Evolutionary conservation across 2,329 filamentous ascomycete genomes (phyloP), one percentile per base, ranked within the genome.

Genomic region (Alternaria sp.): DNA sequence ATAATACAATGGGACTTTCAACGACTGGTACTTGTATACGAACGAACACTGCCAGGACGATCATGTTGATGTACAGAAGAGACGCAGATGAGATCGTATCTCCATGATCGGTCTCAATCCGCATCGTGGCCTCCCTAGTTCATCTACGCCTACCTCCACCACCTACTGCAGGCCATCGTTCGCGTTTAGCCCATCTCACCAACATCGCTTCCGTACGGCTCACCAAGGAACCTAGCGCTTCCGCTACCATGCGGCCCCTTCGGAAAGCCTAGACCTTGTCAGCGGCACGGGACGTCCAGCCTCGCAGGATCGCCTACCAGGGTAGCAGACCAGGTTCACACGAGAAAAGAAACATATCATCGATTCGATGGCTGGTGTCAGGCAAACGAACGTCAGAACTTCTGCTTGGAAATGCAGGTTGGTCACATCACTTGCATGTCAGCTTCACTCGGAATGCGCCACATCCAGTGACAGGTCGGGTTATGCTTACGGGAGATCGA

Each of bases 251-350:
- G 46, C 37, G 56, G 55, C 12, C 55, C 25, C 28, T 33, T 25
- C 23, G 21, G 21, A 44, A 33, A 53, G 33, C 55, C 28, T 25
- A 14, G 28, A 25, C 33, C 46, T 25, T 25, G 20, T 46, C 56
- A 43, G 46, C 56, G 56, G 56, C n/a, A 51, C 56, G 56, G 56
- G 43, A 58, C 56, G 33, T 58, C 45, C 33, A 51, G 20, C 28
- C 45, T 23, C 43, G 33, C 46, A 44, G 30, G 56, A 45, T 58
- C 33, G 18, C 11, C 14, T 15, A 57, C 44, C 21, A 58, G 30
- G 30, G 45, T 15, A 30, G 44, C 10, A 23, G 30, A 26, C 46
- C 8, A 9, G 46, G 23, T 28, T 49, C 33, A 15, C 25, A 44
- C 50, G 9, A 51, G 56, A 49, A 30, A 51, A 18, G 33, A 30